phyloP scores from a whole-genome alignment of 2,329 filamentous ascomycete species.

The Colletotrichum eremochloae region DNA sequence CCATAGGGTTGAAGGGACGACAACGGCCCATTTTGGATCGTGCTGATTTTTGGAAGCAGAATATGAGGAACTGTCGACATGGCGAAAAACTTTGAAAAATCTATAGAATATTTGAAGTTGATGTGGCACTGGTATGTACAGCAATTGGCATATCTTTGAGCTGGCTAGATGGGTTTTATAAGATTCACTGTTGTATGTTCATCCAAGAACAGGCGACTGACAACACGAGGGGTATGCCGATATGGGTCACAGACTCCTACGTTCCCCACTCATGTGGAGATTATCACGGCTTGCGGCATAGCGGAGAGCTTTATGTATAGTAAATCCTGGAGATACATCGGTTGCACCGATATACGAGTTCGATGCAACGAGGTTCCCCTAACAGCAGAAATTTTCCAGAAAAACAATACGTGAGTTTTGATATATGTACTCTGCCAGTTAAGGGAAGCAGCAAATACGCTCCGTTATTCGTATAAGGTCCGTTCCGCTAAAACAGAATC shows the following conservation, averaged over 20 bases:
- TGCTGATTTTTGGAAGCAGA: conserved; percentile 25
- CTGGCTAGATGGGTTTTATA: neutral
- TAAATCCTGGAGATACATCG: neutral
- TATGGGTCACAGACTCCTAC: neutral
- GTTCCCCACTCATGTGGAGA: neutral
- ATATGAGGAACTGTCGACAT: neutral
- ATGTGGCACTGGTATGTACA: neutral
- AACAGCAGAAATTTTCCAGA: too few relatives aligned
- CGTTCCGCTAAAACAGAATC: too few relatives aligned
- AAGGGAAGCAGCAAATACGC: too few relatives aligned
- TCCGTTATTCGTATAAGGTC: too few relatives aligned
- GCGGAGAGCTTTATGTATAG: neutral
- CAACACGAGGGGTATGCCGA: neutral
- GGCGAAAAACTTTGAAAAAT: neutral
- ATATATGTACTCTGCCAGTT: too few relatives aligned
- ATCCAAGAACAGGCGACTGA: neutral
- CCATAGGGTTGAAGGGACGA: conserved; percentile 16
- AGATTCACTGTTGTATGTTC: too few relatives aligned
- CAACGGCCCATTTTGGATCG: conserved; percentile 26
- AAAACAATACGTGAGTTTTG: too few relatives aligned
- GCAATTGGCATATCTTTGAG: fast-evolving
- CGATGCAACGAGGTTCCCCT: too few relatives aligned
- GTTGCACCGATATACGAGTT: neutral
- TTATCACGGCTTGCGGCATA: neutral
- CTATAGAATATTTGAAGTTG: neutral